Evolutionary conservation across 148 eudicot species (phyloP).

Genomic region (Diospyros kaki): DNA sequence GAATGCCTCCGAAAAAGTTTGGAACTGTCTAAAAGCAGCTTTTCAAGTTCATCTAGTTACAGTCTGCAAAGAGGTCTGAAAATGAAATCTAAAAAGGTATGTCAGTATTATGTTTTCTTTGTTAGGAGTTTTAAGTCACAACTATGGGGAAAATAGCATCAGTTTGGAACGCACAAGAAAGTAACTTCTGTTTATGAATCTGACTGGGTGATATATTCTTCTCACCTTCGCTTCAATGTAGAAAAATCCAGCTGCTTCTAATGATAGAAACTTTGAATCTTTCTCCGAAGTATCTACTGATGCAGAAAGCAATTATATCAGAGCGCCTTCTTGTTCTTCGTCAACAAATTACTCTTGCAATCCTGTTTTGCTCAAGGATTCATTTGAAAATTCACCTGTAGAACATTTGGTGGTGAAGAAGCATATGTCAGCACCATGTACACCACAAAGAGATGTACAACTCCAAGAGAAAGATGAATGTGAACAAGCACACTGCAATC

Average conservation of each 20-base stretch:
- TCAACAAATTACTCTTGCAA: constrained; percentile 24
- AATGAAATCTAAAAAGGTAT: constrained; percentile 37
- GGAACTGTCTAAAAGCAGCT: constrained; percentile 54
- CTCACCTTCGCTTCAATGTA: constrained; percentile 14
- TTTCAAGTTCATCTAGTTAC: constrained; percentile 31
- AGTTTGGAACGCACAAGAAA: neutral
- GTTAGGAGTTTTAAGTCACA: neutral
- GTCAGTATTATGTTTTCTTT: neutral
- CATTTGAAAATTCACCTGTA: constrained; percentile 25
- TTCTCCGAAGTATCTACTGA: constrained; percentile 50
- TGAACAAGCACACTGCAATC: constrained; percentile 25
- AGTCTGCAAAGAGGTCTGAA: constrained; percentile 28
- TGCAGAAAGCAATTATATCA: constrained; percentile 36
- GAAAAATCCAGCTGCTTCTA: constrained; percentile 31
- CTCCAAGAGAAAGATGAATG: constrained; percentile 3
- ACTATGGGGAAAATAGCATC: neutral
- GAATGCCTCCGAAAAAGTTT: constrained; percentile 57
- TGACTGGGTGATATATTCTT: neutral
- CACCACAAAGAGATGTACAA: constrained; percentile 10
- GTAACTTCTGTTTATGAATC: constrained; percentile 3
- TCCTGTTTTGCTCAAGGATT: constrained; percentile 20
- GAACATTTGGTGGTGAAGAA: constrained; percentile 17
- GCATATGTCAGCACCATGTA: constrained; percentile 4
- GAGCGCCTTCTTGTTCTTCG: constrained; percentile 24
- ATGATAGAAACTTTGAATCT: constrained; percentile 27